Evolutionary conservation across 73 alveolate genomes (phyloP), one percentile per base, ranked within the genome.

Genomic region (Paramecium sexaurelia): DNA sequence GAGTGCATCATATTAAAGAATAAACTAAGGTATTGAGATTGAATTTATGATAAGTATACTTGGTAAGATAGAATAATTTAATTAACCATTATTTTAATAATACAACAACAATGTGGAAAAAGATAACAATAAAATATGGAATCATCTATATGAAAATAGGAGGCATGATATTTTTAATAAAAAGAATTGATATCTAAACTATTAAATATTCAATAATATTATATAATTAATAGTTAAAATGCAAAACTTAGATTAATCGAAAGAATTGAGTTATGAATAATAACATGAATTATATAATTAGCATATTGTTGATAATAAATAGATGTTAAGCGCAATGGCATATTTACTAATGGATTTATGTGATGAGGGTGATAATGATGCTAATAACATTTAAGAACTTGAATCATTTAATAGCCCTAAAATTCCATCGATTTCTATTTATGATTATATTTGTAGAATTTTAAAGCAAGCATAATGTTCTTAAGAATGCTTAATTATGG

Each of bases 381-480:
- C 43, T 40, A 78, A 78, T 78, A 78, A 39, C 27, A 33, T 78
- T 29, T 43, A 78, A 78, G 90, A 78, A 39, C 43, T 78, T 10
- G 73, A 45, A 41, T 9, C 40, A 40, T 78, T 78, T 33, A 45
- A 78, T 43, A 78, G 90, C 26, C 90, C 90, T 26, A 92, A 92
- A 68, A 10, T 86, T 7, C 97, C 97, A 13, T 36, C 85, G 6
- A 94, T 94, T 29, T 56, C 96, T 6, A 82, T 94, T 26, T 33
- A 67, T 33, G 92, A 55, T 55, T 94, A 93, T 55, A 69, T 94
- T 17, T 40, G 68, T n/a, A 73, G 97, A 35, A 88, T 94, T 3
- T 27, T 55, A 41, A 93, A 94, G 57, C 85, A 93, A 55, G 86
- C 92, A 20, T 55, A 94, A 92, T 89, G 94, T 33, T 94, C 95